Evolutionary conservation across 495 filamentous ascomycete species (phyloP).

Genomic region (Penicillium bialowiezense): DNA sequence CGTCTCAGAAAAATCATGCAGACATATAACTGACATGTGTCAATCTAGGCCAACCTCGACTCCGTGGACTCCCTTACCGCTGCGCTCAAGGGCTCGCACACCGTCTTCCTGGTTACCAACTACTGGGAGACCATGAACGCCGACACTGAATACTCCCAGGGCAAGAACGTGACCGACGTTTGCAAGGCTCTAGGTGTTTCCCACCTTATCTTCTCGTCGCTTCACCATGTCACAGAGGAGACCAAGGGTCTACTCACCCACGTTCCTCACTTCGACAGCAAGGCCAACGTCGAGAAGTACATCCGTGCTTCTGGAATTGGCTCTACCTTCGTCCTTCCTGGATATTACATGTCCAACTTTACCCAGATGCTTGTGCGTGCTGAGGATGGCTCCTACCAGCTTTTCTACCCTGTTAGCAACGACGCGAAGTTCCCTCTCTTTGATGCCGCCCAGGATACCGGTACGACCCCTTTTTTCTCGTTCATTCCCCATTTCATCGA

Average conservation of each 20-base stretch:
- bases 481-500: too few relatives aligned
- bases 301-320: slow-evolving; percentile 41
- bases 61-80: slow-evolving; percentile 45
- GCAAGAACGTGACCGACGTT: slow-evolving; percentile 54
- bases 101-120: slow-evolving; percentile 27
- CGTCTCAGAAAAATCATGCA: too few relatives aligned
- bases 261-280: slow-evolving; percentile 31
- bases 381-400: slow-evolving; percentile 14
- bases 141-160: slow-evolving; percentile 45
- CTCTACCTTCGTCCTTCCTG: slow-evolving; percentile 55
- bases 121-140: slow-evolving; percentile 18
- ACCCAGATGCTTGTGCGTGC: slow-evolving; percentile 17
- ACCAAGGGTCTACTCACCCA: slow-evolving; percentile 18
- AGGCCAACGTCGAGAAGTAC: slow-evolving; percentile 40
- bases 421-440: slow-evolving; percentile 50
- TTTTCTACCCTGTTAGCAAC: slow-evolving; percentile 12
- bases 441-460: slow-evolving; percentile 50
- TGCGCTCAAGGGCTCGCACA: slow-evolving; percentile 36
- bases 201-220: slow-evolving; percentile 26
- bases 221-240: slow-evolving; percentile 13
- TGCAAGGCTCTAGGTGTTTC: slow-evolving; percentile 26
- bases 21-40: too few relatives aligned
- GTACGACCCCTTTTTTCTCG: slow-evolving; percentile 26
- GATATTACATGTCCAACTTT: slow-evolving; percentile 58
- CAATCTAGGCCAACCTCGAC: slow-evolving; percentile 48